A percentile compares a stretch with the other conserved stretches of the same genome.
Conservation (phyloP, 73 alveolate species). For the Stentor roeselii region DNA sequence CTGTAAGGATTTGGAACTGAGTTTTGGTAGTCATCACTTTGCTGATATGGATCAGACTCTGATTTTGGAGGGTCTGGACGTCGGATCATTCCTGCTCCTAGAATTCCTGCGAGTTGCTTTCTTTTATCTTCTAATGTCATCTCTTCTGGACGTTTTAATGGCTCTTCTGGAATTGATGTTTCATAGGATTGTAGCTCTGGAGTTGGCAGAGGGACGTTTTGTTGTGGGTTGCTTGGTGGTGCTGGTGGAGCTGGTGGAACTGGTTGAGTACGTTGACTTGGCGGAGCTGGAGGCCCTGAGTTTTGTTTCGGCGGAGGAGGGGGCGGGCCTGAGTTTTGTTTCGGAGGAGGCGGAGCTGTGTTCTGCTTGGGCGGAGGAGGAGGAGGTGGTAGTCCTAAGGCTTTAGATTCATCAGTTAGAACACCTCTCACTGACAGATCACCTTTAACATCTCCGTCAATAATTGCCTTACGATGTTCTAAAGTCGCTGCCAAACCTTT, state of each 20-base stretch:
- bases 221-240: background rate
- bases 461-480: background rate
- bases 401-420: constrained; percentile 2
- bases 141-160: constrained; percentile 11
- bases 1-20: too few relatives aligned
- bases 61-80: background rate
- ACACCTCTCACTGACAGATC: background rate
- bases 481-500: constrained; percentile 18
- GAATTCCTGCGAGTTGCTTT: constrained; percentile 19
- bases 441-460: constrained; percentile 26
- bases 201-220: background rate
- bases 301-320: background rate
- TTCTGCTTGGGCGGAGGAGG: background rate
- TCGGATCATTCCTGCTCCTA: background rate
- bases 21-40: background rate
- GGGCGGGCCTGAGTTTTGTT: too few relatives aligned
- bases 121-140: constrained; percentile 17
- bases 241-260: background rate
- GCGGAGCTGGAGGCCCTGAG: background rate
- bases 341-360: background rate
- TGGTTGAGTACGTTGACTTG: too few relatives aligned
- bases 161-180: background rate
- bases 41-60: background rate
- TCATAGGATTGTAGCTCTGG: too few relatives aligned
- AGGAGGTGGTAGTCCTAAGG: constrained; percentile 15